Evolutionary conservation across 1,284 basidiomycete species (phyloP), one percentile per base, ranked within the genome.

Genomic region (Ceratobasidium sp.): DNA sequence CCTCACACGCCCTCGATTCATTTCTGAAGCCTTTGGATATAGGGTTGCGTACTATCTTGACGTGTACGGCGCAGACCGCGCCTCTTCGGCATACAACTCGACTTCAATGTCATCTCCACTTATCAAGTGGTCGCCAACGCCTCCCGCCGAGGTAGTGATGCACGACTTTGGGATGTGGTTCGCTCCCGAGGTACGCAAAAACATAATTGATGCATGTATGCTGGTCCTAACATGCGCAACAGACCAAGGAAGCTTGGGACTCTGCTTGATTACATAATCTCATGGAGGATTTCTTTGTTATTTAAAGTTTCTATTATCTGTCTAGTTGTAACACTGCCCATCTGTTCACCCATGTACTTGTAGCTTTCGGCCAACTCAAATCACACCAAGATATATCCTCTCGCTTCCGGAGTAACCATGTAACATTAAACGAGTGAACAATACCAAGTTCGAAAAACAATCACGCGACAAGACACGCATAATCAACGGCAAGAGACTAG

Each of bases 381-480:
- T 14, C 12, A 18, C 53, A 36, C 32, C 16, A 21, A 36, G 30
- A 32, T 23, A n/a, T 26, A 26, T 57, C 16, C 4, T 32, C 18
- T 18, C 32, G 4, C 4, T 26, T 36, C 23, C 53, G 12, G 30
- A 53, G 18, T 34, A 26, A 69, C 34, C 52, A 46, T 69, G 39
- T 69, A 32, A 41, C 39, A 69, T 69, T 69, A 69, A 69, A 69
- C 4, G 65, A 69, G 53, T n/a, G 65, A 69, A 28, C 52, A 46
- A 57, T 69, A 69, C 39, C 50, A 57, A 43, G 36, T 45, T 59
- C 34, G 16, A 32, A 69, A 69, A 39, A 39, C 6, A 41, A 57
- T 69, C 34, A 32, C 62, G 36, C 16, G 32, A 53, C 18, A 50
- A 39, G 14, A 55, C 36, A 41, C 39, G 18, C 53, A 46, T 21